Percentiles rank a stretch among this genome's conserved stretches.
Evolutionary conservation across 441 rosid species (phyloP).

Genomic region (Populus tomentosa): DNA sequence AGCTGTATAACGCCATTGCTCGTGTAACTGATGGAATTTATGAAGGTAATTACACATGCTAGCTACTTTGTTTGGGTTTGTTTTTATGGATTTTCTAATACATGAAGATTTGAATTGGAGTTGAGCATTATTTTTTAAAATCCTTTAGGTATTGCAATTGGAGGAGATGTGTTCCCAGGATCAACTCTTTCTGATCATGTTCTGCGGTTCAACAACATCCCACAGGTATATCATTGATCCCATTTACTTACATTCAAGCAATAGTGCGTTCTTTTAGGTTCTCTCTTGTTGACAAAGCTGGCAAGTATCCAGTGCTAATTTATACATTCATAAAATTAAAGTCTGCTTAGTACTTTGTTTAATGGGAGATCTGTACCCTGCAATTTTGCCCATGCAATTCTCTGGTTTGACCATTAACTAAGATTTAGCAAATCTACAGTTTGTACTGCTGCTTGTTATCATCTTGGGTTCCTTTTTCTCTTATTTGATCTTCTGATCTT

Average conservation of each 20-base stretch:
- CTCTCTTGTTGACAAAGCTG: background rate
- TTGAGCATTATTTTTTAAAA: slow-evolving; percentile 20
- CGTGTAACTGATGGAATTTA: slow-evolving; percentile 95
- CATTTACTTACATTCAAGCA: background rate
- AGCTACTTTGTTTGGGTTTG: slow-evolving; percentile 8
- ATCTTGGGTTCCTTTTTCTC: background rate
- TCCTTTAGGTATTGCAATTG: slow-evolving; percentile 81
- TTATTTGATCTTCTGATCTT: slow-evolving; percentile 13
- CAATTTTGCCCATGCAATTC: background rate
- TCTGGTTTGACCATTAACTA: background rate
- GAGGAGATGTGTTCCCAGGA: slow-evolving; percentile 97
- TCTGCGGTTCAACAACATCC: slow-evolving; percentile 90
- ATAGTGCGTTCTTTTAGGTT: background rate
- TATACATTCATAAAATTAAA: background rate
- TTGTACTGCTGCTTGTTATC: background rate
- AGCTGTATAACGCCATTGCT: slow-evolving; percentile 80
- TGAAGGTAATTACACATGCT: slow-evolving; percentile 52
- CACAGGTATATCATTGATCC: slow-evolving; percentile 51
- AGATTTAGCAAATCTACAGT: background rate
- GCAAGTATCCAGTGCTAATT: background rate
- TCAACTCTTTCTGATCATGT: slow-evolving; percentile 92
- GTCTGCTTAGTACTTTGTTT: background rate
- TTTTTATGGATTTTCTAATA: slow-evolving; percentile 4
- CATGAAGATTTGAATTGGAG: slow-evolving; percentile 13
- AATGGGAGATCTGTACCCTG: background rate